Evolutionary conservation across 495 filamentous ascomycete genomes (phyloP).

Genomic region (Aspergillus avenaceus): DNA sequence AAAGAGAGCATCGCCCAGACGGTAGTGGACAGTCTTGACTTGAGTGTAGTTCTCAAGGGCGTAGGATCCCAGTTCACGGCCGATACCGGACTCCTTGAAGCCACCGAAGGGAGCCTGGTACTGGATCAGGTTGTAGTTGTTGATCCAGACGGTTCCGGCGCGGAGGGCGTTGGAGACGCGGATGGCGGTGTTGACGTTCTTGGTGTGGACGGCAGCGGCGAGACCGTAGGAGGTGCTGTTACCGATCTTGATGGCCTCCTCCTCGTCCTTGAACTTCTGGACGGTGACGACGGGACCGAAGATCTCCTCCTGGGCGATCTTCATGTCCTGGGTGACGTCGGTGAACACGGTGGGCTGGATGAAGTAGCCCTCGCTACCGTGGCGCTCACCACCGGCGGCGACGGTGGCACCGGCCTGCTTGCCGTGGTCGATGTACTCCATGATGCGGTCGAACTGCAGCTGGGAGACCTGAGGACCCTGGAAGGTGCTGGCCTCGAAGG

Average conservation of each 20-base stretch:
- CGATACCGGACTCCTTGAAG: slow-evolving; percentile 90
- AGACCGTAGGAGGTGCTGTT: slow-evolving; percentile 81
- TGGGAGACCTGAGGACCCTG: slow-evolving; percentile 96
- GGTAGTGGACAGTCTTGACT: slow-evolving; percentile 63
- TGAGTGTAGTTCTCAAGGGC: slow-evolving; percentile 92
- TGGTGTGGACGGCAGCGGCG: slow-evolving; percentile 90
- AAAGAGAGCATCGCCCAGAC: slow-evolving; percentile 61
- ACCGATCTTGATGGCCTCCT: slow-evolving; percentile 74
- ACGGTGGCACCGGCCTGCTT: slow-evolving; percentile 84
- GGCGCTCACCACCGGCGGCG: slow-evolving; percentile 80
- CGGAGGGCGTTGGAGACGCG: slow-evolving; percentile 75
- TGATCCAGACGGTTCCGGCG: slow-evolving; percentile 96
- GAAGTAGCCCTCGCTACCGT: slow-evolving; percentile 90
- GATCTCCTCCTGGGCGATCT: slow-evolving; percentile 98
- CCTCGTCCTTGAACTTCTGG: slow-evolving; percentile 88
- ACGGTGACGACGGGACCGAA: slow-evolving; percentile 94
- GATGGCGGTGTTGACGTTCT: slow-evolving; percentile 87
- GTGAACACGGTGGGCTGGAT: slow-evolving; percentile 97
- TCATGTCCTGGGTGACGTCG: slow-evolving; percentile 85
- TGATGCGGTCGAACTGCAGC: slow-evolving; percentile 94
- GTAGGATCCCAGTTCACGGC: slow-evolving; percentile 90
- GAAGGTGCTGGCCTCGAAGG: slow-evolving; percentile 84
- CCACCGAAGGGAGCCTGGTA: slow-evolving; percentile 85
- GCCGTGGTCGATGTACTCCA: slow-evolving; percentile 92
- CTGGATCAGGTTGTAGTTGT: slow-evolving; percentile 84